Conservation (phyloP, 148 eudicot genomes). For the Amaranthus cruentus region DNA sequence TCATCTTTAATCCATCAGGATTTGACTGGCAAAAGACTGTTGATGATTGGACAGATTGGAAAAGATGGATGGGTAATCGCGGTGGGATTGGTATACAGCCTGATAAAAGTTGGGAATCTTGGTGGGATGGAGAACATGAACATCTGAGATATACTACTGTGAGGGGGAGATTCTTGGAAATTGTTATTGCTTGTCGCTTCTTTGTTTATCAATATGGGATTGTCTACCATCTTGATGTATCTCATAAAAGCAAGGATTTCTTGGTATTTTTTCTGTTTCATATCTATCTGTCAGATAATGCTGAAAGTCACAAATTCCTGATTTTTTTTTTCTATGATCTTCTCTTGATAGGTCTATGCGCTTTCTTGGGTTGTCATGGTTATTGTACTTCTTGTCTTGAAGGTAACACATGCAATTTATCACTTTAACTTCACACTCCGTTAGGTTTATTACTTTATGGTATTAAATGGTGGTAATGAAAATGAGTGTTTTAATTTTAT, state of each 20-base stretch:
- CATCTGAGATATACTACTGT: conserved; percentile 73
- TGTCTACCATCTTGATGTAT: conserved; percentile 85
- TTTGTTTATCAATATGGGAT: conserved; percentile 90
- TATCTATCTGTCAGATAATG: not conserved
- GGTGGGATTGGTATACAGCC: conserved; percentile 85
- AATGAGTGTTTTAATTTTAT: no score
- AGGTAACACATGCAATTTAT: conserved; percentile 44
- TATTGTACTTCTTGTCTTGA: conserved; percentile 66
- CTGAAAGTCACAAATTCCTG: conserved; percentile 11
- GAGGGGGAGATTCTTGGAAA: conserved; percentile 82
- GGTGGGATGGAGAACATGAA: conserved; percentile 98
- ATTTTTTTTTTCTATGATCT: not conserved
- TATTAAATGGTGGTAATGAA: no score
- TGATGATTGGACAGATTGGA: conserved; percentile 99
- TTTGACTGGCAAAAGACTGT: conserved; percentile 99
- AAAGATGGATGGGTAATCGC: conserved; percentile 97
- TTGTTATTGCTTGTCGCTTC: conserved; percentile 70
- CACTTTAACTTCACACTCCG: not conserved
- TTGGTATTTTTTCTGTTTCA: conserved; percentile 39
- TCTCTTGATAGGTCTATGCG: conserved; percentile 70
- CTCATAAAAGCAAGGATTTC: conserved; percentile 53
- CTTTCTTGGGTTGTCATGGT: conserved; percentile 96
- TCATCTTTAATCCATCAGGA: conserved; percentile 93
- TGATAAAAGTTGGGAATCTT: conserved; percentile 97
- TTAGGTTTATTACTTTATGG: no score